Percentiles rank a stretch among this genome's conserved stretches.
Evolutionary conservation across 2,329 filamentous ascomycete species (phyloP).

Genomic region (Trichoderma pleuroti): DNA sequence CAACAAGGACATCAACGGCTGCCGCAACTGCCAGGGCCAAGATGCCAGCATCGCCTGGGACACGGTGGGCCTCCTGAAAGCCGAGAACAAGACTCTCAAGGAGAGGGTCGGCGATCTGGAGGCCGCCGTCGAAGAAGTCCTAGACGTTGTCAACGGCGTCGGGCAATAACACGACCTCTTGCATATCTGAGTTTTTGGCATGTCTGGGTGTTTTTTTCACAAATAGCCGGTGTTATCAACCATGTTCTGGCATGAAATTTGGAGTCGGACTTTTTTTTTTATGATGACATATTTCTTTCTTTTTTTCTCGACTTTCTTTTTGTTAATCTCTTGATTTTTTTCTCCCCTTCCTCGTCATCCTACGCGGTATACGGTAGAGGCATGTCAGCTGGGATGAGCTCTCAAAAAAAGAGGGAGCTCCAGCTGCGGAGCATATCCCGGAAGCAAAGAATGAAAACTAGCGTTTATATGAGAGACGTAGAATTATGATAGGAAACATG

Average conservation of each 20-base stretch:
- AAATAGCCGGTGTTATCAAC: constrained; percentile 17
- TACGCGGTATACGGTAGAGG: constrained; percentile 8
- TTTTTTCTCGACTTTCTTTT: neutral
- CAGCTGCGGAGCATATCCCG: constrained; percentile 9
- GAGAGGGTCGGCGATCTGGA: constrained; percentile 57
- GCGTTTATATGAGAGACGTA: constrained; percentile 18
- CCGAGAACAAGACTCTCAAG: constrained; percentile 62
- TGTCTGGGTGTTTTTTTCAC: constrained; percentile 12
- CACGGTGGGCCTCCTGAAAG: constrained; percentile 57
- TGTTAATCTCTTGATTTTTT: neutral
- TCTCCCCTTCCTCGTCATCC: neutral
- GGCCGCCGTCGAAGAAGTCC: constrained; percentile 56
- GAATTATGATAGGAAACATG: constrained; percentile 18
- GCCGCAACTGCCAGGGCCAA: constrained; percentile 56
- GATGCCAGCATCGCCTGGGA: constrained; percentile 61
- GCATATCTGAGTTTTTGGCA: constrained; percentile 13
- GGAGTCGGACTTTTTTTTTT: constrained; percentile 10
- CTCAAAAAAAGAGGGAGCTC: neutral
- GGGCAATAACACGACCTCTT: constrained; percentile 34
- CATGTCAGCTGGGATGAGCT: constrained; percentile 11
- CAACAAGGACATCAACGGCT: constrained; percentile 34
- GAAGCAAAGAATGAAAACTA: constrained; percentile 16
- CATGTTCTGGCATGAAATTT: constrained; percentile 6
- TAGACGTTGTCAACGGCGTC: constrained; percentile 58
- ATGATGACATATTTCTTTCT: neutral